Evolutionary conservation across 345 rosid species (phyloP).

Genomic region (Eucalyptus marginata): DNA sequence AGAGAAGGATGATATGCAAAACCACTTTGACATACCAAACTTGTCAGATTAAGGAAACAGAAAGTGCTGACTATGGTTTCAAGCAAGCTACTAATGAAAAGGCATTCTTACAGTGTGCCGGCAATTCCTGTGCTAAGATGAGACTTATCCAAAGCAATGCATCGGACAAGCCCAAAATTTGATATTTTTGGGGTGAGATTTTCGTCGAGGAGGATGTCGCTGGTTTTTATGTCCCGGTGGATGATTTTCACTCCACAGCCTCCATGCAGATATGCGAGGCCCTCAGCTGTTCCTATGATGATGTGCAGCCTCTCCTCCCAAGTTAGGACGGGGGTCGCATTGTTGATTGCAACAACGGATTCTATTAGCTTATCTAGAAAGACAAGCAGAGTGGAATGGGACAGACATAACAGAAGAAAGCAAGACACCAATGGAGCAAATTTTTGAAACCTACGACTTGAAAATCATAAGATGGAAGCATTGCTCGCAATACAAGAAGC

Average conservation of each 20-base stretch:
- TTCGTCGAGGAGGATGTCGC: slow-evolving; percentile 68
- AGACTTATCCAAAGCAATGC: slow-evolving; percentile 24
- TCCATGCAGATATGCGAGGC: slow-evolving; percentile 59
- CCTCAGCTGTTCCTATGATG: slow-evolving; percentile 62
- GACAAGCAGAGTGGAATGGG: background rate
- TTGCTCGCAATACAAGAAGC: background rate
- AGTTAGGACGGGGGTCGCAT: slow-evolving; percentile 26
- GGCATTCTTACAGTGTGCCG: slow-evolving; percentile 56
- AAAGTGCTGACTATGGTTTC: background rate
- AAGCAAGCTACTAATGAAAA: background rate
- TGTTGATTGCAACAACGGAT: slow-evolving; percentile 18
- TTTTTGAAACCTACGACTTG: background rate
- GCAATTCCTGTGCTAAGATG: slow-evolving; percentile 58
- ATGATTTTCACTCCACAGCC: slow-evolving; percentile 51
- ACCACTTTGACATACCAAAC: background rate
- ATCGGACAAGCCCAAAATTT: slow-evolving; percentile 70
- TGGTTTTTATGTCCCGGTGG: slow-evolving; percentile 75
- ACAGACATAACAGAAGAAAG: background rate
- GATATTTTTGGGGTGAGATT: slow-evolving; percentile 58
- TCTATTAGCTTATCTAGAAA: background rate
- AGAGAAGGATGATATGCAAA: background rate
- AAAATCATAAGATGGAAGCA: background rate
- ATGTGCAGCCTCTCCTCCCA: slow-evolving; percentile 57
- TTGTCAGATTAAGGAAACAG: background rate
- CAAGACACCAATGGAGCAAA: background rate